Conservation (phyloP, 371 early-diverging fungal genomes). For the Batkoa obscura region DNA sequence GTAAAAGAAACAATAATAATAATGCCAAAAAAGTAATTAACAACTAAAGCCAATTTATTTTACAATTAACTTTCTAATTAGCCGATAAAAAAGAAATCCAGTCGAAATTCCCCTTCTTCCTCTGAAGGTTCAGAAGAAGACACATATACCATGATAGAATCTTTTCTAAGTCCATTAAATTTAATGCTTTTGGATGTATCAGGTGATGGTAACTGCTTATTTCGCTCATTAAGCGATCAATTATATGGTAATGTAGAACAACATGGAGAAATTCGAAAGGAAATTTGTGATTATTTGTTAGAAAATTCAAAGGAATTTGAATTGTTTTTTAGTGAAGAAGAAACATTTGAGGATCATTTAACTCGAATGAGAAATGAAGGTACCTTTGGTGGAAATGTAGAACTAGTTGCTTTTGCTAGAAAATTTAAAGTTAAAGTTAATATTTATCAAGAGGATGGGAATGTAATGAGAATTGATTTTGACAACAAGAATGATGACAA, state of each 20-base stretch:
- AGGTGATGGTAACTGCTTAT: conserved; percentile 77
- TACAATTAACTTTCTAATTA: too few species aligned
- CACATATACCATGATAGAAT: too few species aligned
- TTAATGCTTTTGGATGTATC: conserved; percentile 51
- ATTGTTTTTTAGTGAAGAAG: conserved; percentile 37
- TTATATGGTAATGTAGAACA: conserved; percentile 30
- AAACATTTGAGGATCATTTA: conserved; percentile 38
- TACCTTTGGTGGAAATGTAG: conserved; percentile 66
- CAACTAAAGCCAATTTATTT: too few species aligned
- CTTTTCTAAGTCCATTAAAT: too few species aligned
- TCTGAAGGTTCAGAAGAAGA: too few species aligned
- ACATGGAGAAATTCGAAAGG: conserved; percentile 31
- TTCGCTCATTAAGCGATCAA: conserved; percentile 57
- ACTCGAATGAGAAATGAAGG: conserved; percentile 48
- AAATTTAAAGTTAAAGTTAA: conserved; percentile 38
- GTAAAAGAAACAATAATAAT: too few species aligned
- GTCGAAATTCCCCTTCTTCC: too few species aligned
- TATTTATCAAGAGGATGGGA: conserved; percentile 60
- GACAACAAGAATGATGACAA: conserved; percentile 15
- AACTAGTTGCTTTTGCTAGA: conserved; percentile 63
- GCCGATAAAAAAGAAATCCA: too few species aligned
- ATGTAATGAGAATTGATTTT: conserved; percentile 30
- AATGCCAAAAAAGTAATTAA: too few species aligned
- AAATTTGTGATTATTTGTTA: conserved; percentile 41
- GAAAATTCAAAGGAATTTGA: conserved; percentile 39